phyloP scores from a whole-genome alignment of 2,329 filamentous ascomycete genomes.

The Xylaria sp. region DNA sequence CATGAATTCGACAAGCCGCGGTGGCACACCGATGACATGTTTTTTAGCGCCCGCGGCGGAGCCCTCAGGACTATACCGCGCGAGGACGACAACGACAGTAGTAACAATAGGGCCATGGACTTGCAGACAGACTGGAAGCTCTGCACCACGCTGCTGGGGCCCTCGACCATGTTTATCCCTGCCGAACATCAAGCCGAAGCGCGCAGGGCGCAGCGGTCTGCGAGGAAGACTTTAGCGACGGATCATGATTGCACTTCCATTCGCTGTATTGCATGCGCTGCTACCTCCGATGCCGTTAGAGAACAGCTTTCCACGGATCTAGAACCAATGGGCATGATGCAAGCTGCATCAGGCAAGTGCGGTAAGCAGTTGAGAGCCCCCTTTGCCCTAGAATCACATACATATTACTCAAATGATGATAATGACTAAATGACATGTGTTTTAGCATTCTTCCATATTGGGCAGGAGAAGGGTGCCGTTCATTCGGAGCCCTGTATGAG shows the following conservation, averaged over 20 bases:
- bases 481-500: slow-evolving; percentile 57
- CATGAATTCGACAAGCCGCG: slow-evolving; percentile 57
- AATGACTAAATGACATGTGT: neutral
- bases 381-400: neutral
- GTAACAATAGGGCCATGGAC: slow-evolving; percentile 27
- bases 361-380: slow-evolving; percentile 20
- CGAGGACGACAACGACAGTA: slow-evolving; percentile 4
- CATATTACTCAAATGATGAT: neutral
- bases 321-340: slow-evolving; percentile 38
- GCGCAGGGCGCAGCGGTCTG: slow-evolving; percentile 47
- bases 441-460: slow-evolving; percentile 55
- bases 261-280: slow-evolving; percentile 57
- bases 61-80: slow-evolving; percentile 32
- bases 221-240: slow-evolving; percentile 45
- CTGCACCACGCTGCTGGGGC: slow-evolving; percentile 59
- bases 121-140: slow-evolving; percentile 61
- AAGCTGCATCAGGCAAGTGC: slow-evolving; percentile 50
- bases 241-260: slow-evolving; percentile 57
- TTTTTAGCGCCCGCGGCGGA: slow-evolving; percentile 50
- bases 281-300: slow-evolving; percentile 55
- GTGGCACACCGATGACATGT: slow-evolving; percentile 63
- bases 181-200: slow-evolving; percentile 48
- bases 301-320: slow-evolving; percentile 50
- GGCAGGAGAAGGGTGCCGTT: slow-evolving; percentile 55
- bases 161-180: slow-evolving; percentile 58